Base-by-base conservation (phyloP, 2,329 filamentous ascomycete genomes). In the Phaeosphaeria sp. region DNA sequence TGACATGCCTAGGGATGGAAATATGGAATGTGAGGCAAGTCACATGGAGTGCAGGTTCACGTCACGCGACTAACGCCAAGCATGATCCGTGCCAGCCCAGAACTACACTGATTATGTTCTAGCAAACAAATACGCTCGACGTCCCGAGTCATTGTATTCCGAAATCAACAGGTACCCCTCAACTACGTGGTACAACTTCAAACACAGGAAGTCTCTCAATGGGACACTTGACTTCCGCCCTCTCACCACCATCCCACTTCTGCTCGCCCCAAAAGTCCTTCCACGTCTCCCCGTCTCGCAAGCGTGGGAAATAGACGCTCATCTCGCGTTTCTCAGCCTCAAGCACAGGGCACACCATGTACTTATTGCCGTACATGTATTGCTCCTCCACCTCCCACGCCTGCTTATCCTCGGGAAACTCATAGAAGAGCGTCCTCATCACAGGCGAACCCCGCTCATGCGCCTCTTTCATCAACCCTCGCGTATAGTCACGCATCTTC, bases 281-380 rank as follows among this genome's bases (percentile, higher is more conserved):
- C 83, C 83, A 85, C n/a, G 63, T 74, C 3, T 69, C 71, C 1
- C 74, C 75, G 10, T 23, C 44, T 10, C 39, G 33, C 18, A 68
- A 22, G 9, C 55, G 62, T 0, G 87, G 86, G 22, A 89, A 71
- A 67, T 89, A 89, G 0, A 84, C 82, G 6, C 71, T 75, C 6
- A 78, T 77, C 33, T 69, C 79, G 13, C 71, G 76, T 64, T 82
- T 73, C 0, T 82, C 82, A 0, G 83, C 70, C n/a, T 79, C 67
- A 54, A 89, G 65, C 0, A 90, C 79, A 0, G 87, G 87, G 13
- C 80, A 83, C 7, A 84, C 81, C 15, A 90, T 75, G 66, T 89
- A 89, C 67, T 82, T 84, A 17, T 75, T 67, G 0, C 87, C 88
- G 65, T 84, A 90, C 82, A 90, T 85, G 67, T 89, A 90, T 76